Conservation (phyloP, 2,329 filamentous ascomycete genomes). For the Catunica adiposa region DNA sequence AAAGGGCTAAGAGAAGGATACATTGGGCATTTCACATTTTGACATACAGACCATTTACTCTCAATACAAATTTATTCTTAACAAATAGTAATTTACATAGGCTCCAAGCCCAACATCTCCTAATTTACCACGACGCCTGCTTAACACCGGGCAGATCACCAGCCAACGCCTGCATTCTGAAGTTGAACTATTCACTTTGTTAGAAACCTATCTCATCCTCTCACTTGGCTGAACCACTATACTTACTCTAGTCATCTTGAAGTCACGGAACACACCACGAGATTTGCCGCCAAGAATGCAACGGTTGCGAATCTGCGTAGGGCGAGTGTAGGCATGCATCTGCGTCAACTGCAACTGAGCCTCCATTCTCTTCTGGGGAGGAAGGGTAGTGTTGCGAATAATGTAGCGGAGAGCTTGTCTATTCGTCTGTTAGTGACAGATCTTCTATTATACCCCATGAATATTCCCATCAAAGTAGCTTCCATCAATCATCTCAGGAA, state of each 20-base stretch:
- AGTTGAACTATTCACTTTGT: constrained; percentile 53
- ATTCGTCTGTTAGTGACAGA: background rate
- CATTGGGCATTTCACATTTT: background rate
- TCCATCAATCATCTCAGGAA: background rate
- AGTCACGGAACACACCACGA: constrained; percentile 79
- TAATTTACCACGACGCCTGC: constrained; percentile 85
- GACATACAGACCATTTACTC: constrained; percentile 8
- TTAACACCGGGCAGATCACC: constrained; percentile 81
- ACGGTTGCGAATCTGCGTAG: constrained; percentile 85
- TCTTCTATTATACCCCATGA: background rate
- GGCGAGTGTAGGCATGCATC: constrained; percentile 91
- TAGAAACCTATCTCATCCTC: background rate
- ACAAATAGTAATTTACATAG: constrained; percentile 11
- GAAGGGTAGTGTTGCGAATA: constrained; percentile 78
- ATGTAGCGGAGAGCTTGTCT: constrained; percentile 90
- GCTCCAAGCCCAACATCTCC: background rate
- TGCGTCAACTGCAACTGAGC: constrained; percentile 84
- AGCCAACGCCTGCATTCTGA: constrained; percentile 72
- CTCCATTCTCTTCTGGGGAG: constrained; percentile 66
- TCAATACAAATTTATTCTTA: too few relatives aligned
- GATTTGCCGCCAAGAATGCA: constrained; percentile 86
- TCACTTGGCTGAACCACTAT: background rate
- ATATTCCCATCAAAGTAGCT: background rate
- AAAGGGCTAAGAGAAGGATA: background rate
- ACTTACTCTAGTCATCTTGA: constrained; percentile 78